These are phyloP conservation scores for Fonsecaea nubica DNA, from an alignment of 2,329 filamentous ascomycete genomes.

Conservation along the genomic window DNA sequence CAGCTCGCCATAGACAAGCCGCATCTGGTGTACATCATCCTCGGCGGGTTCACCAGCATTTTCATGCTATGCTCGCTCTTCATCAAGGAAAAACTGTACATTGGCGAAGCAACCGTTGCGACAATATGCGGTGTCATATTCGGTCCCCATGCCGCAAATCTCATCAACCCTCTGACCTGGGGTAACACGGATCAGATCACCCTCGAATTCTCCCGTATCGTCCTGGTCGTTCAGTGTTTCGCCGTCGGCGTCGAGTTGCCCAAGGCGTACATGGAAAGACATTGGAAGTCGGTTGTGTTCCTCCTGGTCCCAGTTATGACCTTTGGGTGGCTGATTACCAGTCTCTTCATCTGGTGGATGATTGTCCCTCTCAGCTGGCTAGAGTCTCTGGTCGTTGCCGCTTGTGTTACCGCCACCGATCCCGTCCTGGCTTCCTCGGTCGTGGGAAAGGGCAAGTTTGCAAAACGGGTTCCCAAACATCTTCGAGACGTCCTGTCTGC, in stretches of 20 bases:
- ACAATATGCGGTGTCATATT: constrained; percentile 74
- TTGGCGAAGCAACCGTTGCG: constrained; percentile 95
- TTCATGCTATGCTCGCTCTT: constrained; percentile 99
- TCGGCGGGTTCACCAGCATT: constrained; percentile 94
- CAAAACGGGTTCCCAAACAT: constrained; percentile 96
- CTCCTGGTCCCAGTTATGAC: constrained; percentile 96
- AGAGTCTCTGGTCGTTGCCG: constrained; percentile 83
- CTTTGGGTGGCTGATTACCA: constrained; percentile 82
- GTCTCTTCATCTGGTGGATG: constrained; percentile 94
- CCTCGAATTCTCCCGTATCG: constrained; percentile 73
- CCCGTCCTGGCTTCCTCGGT: constrained; percentile 96
- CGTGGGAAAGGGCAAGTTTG: constrained; percentile 98
- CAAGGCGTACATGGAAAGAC: constrained; percentile 87
- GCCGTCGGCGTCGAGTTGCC: constrained; percentile 75
- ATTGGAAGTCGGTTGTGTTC: constrained; percentile 91
- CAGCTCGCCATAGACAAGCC: constrained; percentile 78
- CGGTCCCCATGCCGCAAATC: constrained; percentile 69
- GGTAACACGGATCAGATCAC: constrained; percentile 72
- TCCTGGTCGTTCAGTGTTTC: constrained; percentile 75
- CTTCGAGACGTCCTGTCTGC: constrained; percentile 91
- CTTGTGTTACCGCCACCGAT: constrained; percentile 96
- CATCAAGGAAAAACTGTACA: constrained; percentile 98
- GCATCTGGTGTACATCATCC: constrained; percentile 97
- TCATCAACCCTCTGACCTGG: constrained; percentile 68
- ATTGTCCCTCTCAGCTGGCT: constrained; percentile 80